Conservation (phyloP, 2,329 filamentous ascomycete genomes). For the Cladophialophora yegresii region DNA sequence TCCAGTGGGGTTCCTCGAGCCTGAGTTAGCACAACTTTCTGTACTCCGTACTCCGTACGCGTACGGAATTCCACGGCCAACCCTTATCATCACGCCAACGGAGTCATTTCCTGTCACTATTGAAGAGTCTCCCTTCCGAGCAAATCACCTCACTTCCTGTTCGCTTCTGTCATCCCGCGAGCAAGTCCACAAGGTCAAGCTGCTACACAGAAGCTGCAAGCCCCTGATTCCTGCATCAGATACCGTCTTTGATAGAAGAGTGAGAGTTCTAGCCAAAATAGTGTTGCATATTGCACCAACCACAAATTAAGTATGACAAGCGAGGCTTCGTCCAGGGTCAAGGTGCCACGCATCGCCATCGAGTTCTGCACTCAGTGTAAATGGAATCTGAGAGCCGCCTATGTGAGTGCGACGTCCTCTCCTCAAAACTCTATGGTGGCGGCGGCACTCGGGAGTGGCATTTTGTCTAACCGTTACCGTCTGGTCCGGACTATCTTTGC, state of each 20-base stretch:
- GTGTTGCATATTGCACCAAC: neutral
- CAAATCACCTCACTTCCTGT: neutral
- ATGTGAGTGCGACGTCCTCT: conserved; percentile 59
- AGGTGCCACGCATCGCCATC: conserved; percentile 77
- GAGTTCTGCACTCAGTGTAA: conserved; percentile 91
- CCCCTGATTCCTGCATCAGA: conserved; percentile 9
- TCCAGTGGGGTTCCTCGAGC: neutral
- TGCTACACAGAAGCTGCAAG: neutral
- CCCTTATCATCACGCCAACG: neutral
- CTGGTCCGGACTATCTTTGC: neutral
- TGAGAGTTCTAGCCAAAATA: neutral
- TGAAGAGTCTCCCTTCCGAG: neutral
- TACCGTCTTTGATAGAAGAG: neutral
- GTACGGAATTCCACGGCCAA: neutral
- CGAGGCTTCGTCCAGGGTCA: conserved; percentile 29
- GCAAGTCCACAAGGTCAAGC: neutral
- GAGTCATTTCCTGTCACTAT: neutral
- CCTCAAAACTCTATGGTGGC: neutral
- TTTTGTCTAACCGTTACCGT: neutral
- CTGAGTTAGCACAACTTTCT: neutral
- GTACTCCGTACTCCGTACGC: too few relatives aligned
- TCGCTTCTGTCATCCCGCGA: neutral
- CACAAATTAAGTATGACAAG: conserved; percentile 1
- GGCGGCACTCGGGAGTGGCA: neutral
- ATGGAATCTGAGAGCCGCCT: conserved; percentile 85